A percentile compares a stretch with the other conserved stretches of the same genome.
Evolutionary conservation across 148 eudicot genomes (phyloP).

Genomic region (Rhododendron vialii): DNA sequence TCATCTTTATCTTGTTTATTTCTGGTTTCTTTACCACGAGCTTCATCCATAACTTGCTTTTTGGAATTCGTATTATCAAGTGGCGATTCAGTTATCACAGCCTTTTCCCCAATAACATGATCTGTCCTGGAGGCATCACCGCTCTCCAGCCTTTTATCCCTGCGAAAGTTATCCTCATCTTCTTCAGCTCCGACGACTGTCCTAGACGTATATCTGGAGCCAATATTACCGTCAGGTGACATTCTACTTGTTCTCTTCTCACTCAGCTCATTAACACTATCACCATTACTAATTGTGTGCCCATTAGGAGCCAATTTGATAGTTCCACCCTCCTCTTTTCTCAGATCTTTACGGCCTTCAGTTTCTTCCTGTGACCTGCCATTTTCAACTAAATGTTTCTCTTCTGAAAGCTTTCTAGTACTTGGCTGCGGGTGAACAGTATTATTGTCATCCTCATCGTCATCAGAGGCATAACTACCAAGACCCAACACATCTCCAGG

Average conservation of each 20-base stretch:
- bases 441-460: constrained; percentile 46
- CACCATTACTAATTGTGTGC: constrained; percentile 13
- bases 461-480: constrained; percentile 86
- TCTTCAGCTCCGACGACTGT: constrained; percentile 13
- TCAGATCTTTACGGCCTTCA: constrained; percentile 20
- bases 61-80: constrained; percentile 21
- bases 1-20: constrained; percentile 33
- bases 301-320: constrained; percentile 23
- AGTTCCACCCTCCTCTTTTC: constrained; percentile 22
- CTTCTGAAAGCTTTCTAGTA: constrained; percentile 20
- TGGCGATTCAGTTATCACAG: constrained; percentile 31
- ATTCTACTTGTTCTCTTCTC: constrained; percentile 21
- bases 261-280: constrained; percentile 14
- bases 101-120: constrained; percentile 27
- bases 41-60: constrained; percentile 36
- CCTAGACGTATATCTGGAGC: constrained; percentile 22
- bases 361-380: constrained; percentile 33
- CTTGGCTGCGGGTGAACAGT: constrained; percentile 18
- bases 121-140: constrained; percentile 34
- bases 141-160: constrained; percentile 17
- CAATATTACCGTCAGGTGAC: constrained; percentile 17
- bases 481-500: constrained; percentile 82
- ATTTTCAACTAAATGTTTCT: constrained; percentile 32
- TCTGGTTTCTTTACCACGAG: constrained; percentile 36
- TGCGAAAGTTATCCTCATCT: constrained; percentile 20